Evolutionary conservation across 495 filamentous ascomycete genomes (phyloP).

Genomic region (Penicillium alfredii): DNA sequence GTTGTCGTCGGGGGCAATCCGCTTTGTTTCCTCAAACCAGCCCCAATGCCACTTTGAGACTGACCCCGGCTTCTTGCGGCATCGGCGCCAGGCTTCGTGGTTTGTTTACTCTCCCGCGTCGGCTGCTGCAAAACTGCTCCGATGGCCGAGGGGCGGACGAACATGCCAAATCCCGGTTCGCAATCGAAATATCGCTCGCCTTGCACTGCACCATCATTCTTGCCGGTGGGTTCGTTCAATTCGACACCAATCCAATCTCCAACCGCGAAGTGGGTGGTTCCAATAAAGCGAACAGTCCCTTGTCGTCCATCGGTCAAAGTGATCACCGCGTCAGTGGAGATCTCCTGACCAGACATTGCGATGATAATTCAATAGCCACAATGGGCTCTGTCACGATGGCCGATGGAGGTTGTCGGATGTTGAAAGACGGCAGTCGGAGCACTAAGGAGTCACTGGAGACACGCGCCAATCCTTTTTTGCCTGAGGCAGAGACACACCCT

Average conservation of each 20-base stretch:
- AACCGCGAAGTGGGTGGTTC: conserved; percentile 66
- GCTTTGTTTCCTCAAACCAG: conserved; percentile 32
- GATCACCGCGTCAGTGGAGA: conserved; percentile 53
- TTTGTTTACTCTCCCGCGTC: conserved; percentile 36
- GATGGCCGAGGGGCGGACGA: conserved; percentile 61
- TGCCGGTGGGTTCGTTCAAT: conserved; percentile 74
- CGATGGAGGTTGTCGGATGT: conserved; percentile 13
- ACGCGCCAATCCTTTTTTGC: conserved; percentile 14
- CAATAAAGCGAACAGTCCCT: conserved; percentile 74
- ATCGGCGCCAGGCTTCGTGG: conserved; percentile 21
- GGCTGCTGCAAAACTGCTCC: conserved; percentile 56
- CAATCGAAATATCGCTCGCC: conserved; percentile 91
- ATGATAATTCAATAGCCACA: conserved; percentile 9
- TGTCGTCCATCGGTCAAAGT: conserved; percentile 68
- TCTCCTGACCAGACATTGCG: conserved; percentile 32
- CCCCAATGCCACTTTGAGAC: conserved; percentile 27
- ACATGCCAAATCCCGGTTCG: conserved; percentile 76
- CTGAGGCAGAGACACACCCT: conserved; percentile 10
- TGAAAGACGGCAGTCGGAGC: conserved; percentile 5
- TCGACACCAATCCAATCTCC: conserved; percentile 92
- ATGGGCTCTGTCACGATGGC: conserved; percentile 10
- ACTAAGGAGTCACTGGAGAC: conserved; percentile 16
- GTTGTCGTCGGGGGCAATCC: conserved; percentile 44
- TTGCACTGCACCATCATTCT: conserved; percentile 91
- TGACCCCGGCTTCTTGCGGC: conserved; percentile 25